Evolutionary conservation across 2,329 filamentous ascomycete genomes (phyloP), one percentile per base, ranked within the genome.

Genomic region (Stemphylium vesicarium): DNA sequence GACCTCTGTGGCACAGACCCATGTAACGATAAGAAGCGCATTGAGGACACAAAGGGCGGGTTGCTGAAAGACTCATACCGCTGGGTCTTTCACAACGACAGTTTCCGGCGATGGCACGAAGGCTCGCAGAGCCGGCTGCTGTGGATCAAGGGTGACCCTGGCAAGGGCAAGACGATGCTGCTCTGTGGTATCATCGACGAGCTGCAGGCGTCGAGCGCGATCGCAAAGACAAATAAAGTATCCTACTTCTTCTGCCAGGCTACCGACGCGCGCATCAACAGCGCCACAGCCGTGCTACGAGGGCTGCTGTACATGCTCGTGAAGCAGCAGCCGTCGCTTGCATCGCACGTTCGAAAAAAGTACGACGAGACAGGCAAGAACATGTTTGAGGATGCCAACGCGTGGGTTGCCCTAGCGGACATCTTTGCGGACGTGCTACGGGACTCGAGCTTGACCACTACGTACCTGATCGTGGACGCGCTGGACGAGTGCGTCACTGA

Each of bases 231-330:
- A n/a, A n/a, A n/a, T 12, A 12, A 38, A 12, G 11, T 61, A 4
- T 46, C 50, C 1, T 62, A 55, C 50, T 62, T 62, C 49, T 37
- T 80, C 18, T 83, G 77, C 59, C 74, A 83, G 58, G 67, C 69
- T 9, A 75, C 73, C 4, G 64, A 81, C 39, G 18, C 54, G 0
- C 51, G 0, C n/a, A n/a, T n/a, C n/a, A n/a, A n/a, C n/a, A n/a
- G n/a, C n/a, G n/a, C n/a, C n/a, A n/a, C n/a, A n/a, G 69, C 78
- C 1, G 74, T 81, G 0, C 58, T 83, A 1, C 73, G 77, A 0
- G 78, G 81, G 0, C 67, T 84, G 0, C 69, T 82, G 0, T 80
- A 73, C 36, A 31, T 77, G 10, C 67, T 84, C 0, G 45, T 77
- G 1, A 37, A 51, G 0, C 63, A 78, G 41, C 32, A 57, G 8